Base-by-base conservation (phyloP, 805 yeast genomes). In the Pichia cephalocereana region DNA sequence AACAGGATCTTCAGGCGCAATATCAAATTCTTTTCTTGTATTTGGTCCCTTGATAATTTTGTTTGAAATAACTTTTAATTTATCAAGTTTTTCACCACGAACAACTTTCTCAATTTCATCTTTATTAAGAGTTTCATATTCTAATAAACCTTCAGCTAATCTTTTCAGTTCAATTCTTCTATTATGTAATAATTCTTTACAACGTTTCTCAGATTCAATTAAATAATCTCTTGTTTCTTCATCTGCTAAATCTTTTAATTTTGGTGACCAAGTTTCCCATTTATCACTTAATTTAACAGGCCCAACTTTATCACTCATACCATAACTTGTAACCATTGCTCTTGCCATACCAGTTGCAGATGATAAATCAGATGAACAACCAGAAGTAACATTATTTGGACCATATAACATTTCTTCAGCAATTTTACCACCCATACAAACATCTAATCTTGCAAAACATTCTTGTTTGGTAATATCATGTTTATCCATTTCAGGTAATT, bases 341-440 rank as follows among this genome's bases (percentile, higher is more conserved):
- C 96, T 76, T 2, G 99, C 99, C 49, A 88, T 89, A 48, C 79
- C 74, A 0, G 99, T 93, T 17, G 99, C 99, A 57, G 76, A 80
- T 52, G 83, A 77, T 59, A 93, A 77, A 66, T 93, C 99, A 10
- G 93, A 82, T 1, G 96, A 84, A 70, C 98, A 93, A 8, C 99
- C 99, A 58, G 91, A 80, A 4, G 98, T 91, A 12, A 93, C 96
- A 62, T 90, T 86, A 48, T 87, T 96, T 42, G 82, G 76, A 2
- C 99, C 99, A 62, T 87, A 86, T 44, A 86, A 75, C 74, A 87
- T 72, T 63, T 91, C 97, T 71, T 93, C 99, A 31, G 99, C 99
- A 50, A 89, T 82, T 65, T 90, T 90, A 54, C 99, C 99, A 52
- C 99, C 99, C 99, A 93, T 93, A 64, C 96, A 89, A 44, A 93